Conservation (phyloP, 495 filamentous ascomycete species). For the Talaromyces stipitatus region DNA sequence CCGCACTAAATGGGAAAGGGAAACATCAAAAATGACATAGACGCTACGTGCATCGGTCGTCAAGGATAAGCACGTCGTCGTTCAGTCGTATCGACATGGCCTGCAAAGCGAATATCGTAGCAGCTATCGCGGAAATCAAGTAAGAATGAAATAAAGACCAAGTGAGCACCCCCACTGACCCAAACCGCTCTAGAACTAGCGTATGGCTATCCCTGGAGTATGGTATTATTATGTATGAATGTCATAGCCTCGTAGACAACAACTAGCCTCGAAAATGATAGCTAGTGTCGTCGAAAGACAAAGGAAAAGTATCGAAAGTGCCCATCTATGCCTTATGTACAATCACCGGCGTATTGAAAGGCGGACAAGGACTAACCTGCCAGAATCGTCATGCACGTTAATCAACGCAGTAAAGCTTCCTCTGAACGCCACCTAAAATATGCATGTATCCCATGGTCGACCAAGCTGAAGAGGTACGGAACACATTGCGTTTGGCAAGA, state of each 20-base stretch:
- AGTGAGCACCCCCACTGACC: neutral
- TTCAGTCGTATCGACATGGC: neutral
- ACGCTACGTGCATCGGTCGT: neutral
- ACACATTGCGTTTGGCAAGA: too few species aligned
- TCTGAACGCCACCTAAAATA: neutral
- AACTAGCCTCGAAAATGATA: neutral
- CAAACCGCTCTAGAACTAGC: neutral
- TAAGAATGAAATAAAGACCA: neutral
- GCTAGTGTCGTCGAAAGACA: constrained; percentile 1
- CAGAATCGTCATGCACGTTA: neutral
- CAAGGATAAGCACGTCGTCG: neutral
- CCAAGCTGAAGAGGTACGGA: neutral
- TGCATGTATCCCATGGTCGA: neutral
- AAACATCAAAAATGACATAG: neutral
- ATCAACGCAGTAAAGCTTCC: neutral
- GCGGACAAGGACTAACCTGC: neutral
- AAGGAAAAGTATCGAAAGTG: neutral
- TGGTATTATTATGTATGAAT: constrained; percentile 4
- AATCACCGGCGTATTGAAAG: neutral
- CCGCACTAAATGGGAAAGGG: neutral
- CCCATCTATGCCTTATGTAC: constrained; percentile 3
- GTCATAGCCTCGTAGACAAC: constrained; percentile 8
- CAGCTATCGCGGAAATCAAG: neutral
- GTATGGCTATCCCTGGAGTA: neutral
- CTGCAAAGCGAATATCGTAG: neutral